These are phyloP conservation scores for Aspergillus felis DNA, from an alignment of 2,329 filamentous ascomycete genomes.

Conservation along the genomic window DNA sequence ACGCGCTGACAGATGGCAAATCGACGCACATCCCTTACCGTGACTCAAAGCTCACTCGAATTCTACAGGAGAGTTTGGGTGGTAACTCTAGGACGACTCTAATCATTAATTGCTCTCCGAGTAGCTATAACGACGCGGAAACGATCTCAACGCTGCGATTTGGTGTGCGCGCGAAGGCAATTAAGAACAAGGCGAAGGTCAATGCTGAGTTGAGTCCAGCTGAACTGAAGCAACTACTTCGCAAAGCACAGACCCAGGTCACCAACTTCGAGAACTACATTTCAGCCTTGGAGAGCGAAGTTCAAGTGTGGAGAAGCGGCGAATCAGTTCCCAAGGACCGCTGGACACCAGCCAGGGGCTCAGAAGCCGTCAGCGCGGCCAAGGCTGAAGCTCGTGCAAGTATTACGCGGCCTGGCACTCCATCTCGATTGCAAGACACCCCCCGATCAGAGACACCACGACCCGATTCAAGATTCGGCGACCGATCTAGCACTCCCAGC, in stretches of 20 bases:
- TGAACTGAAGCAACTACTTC: constrained; percentile 88
- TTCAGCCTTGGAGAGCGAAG: constrained; percentile 74
- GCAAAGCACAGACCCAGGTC: constrained; percentile 86
- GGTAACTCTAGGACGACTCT: constrained; percentile 98
- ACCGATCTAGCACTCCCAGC: constrained; percentile 82
- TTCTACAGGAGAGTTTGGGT: constrained; percentile 93
- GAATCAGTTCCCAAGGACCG: constrained; percentile 83
- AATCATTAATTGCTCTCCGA: constrained; percentile 98
- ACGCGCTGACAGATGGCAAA: constrained; percentile 93
- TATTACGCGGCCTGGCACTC: constrained; percentile 39
- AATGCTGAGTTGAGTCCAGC: constrained; percentile 95
- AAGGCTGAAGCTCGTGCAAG: constrained; percentile 48
- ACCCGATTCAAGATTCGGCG: constrained; percentile 65
- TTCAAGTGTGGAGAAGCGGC: constrained; percentile 81
- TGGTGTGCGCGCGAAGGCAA: constrained; percentile 93
- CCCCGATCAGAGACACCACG: constrained; percentile 57
- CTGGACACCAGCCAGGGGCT: constrained; percentile 69
- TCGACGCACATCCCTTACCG: constrained; percentile 93
- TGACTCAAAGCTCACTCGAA: constrained; percentile 96
- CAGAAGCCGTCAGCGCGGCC: constrained; percentile 49
- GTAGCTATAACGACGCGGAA: constrained; percentile 95
- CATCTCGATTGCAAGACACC: constrained; percentile 41
- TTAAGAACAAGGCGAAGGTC: constrained; percentile 99
- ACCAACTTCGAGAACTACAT: constrained; percentile 88
- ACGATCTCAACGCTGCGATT: constrained; percentile 89